These are phyloP conservation scores for Phytophthora capsici DNA, from an alignment of 352 stramenopile species.

Conservation along the genomic window DNA sequence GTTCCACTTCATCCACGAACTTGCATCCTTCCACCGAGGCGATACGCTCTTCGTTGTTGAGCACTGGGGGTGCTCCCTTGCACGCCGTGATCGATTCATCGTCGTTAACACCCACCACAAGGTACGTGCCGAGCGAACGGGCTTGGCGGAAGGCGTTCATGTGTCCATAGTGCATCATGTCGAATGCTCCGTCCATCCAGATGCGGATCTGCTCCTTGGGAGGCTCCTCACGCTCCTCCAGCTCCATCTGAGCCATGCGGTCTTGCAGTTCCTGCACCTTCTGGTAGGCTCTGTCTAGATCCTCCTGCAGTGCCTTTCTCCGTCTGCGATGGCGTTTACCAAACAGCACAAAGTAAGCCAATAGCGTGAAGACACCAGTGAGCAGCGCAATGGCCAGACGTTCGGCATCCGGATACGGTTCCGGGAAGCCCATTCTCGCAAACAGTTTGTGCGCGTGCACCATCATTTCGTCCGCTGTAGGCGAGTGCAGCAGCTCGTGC, in stretches of 20 bases:
- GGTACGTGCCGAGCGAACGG: conserved; percentile 94
- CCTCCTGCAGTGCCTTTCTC: conserved; percentile 69
- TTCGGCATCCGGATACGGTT: conserved; percentile 88
- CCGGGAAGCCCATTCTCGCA: conserved; percentile 70
- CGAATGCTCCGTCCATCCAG: conserved; percentile 99
- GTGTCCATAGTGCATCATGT: conserved; percentile 99
- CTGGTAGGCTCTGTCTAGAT: conserved; percentile 76
- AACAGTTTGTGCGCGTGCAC: conserved; percentile 73
- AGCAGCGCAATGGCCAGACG: conserved; percentile 82
- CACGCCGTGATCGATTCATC: conserved; percentile 97
- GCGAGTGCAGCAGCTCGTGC: conserved; percentile 83
- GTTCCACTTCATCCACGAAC: conserved; percentile 98
- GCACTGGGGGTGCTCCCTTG: conserved; percentile 96
- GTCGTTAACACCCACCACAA: conserved; percentile 99
- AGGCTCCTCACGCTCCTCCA: conserved; percentile 62
- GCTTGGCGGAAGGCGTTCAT: conserved; percentile 99
- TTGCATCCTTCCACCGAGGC: conserved; percentile 97
- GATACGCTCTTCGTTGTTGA: conserved; percentile 97
- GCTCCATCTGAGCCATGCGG: conserved; percentile 83
- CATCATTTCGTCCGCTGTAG: conserved; percentile 73
- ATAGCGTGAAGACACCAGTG: conserved; percentile 81
- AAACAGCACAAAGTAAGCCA: conserved; percentile 90
- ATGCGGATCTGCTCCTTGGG: conserved; percentile 94
- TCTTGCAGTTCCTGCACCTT: conserved; percentile 89
- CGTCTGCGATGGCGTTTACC: conserved; percentile 83